phyloP scores from a whole-genome alignment of 805 yeast genomes.

The Sungouiozyma ichnusensis region DNA sequence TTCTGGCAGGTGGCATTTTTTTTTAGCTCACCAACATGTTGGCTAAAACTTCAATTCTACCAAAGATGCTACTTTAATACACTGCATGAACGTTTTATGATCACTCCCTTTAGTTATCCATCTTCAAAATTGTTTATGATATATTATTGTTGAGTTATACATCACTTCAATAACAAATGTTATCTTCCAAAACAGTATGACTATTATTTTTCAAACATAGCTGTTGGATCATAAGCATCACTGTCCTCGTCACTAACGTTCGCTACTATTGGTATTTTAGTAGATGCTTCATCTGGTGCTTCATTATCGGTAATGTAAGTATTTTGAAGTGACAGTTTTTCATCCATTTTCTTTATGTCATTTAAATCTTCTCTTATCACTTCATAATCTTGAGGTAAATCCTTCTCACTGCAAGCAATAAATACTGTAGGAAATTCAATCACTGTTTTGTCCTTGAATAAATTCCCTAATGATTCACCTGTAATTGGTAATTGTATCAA shows the following conservation, averaged over 20 bases:
- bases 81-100: too few relatives aligned
- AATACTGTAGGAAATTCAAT: slow-evolving; percentile 71
- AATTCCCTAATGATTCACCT: slow-evolving; percentile 34
- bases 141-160: background rate
- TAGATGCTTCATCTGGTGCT: slow-evolving; percentile 3
- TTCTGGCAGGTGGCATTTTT: slow-evolving; percentile 69
- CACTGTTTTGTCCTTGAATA: slow-evolving; percentile 46
- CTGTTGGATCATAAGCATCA: slow-evolving; percentile 8
- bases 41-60: background rate
- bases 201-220: background rate
- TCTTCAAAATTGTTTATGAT: too few relatives aligned
- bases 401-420: slow-evolving; percentile 26
- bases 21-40: slow-evolving; percentile 10
- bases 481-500: slow-evolving; percentile 31
- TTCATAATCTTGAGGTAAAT: slow-evolving; percentile 21
- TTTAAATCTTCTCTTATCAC: slow-evolving; percentile 14
- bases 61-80: background rate
- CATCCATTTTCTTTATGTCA: background rate
- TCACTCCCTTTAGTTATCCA: too few relatives aligned
- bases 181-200: background rate
- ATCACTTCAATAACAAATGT: background rate
- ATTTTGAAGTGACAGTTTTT: background rate
- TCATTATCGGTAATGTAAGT: slow-evolving; percentile 1
- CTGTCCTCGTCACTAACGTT: slow-evolving; percentile 1
- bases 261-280: background rate